Conservation (phyloP, 2,329 filamentous ascomycete genomes). For the Cadophora malorum region DNA sequence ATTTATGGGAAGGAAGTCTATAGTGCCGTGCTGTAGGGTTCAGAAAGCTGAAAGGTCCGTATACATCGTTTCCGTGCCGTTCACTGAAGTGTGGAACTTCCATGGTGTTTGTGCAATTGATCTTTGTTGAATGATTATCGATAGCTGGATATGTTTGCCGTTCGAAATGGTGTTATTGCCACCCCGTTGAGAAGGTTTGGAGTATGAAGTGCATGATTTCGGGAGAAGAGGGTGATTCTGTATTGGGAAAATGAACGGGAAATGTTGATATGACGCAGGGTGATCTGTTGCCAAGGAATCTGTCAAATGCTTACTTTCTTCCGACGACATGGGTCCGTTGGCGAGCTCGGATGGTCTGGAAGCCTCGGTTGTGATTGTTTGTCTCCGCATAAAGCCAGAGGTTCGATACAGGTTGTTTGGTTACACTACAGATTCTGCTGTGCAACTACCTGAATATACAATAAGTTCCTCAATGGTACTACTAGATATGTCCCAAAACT, state of each 20-base stretch:
- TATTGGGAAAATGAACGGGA: neutral
- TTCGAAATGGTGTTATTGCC: neutral
- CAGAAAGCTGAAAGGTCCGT: conserved; percentile 54
- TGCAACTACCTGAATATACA: neutral
- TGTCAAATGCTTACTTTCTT: conserved; percentile 16
- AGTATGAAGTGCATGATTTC: neutral
- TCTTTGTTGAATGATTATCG: neutral
- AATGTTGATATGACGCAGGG: conserved; percentile 17
- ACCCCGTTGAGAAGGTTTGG: neutral
- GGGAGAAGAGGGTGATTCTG: neutral
- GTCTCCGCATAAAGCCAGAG: no score
- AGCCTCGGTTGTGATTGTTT: neutral
- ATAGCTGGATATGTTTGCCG: neutral
- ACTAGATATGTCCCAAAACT: conserved; percentile 25
- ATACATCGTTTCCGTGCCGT: conserved; percentile 16
- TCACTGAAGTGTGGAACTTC: conserved; percentile 11
- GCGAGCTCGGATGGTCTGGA: neutral
- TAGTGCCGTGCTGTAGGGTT: conserved; percentile 53
- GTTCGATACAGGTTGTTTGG: neutral
- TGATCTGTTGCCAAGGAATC: conserved; percentile 8
- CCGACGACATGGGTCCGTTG: neutral
- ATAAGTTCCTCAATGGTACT: neutral
- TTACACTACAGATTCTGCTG: neutral
- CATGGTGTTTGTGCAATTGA: conserved; percentile 13
- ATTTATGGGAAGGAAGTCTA: conserved; percentile 20